A percentile compares a stretch with the other conserved stretches of the same genome.
phyloP scores from a whole-genome alignment of 78 protist genomes.

The Protostelium mycophagum region DNA sequence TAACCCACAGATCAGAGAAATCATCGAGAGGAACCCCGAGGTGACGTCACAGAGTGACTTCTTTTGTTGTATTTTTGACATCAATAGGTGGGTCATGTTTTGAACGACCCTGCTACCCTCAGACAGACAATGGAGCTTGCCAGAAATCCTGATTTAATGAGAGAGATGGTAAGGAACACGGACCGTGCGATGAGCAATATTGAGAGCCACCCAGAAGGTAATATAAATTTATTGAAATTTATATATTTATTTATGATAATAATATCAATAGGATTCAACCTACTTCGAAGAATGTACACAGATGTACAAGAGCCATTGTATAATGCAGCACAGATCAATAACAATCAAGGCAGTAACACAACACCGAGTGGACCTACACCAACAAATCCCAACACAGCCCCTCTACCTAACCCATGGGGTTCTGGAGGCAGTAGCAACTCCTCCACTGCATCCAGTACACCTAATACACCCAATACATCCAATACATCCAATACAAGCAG shows the following conservation, averaged over 20 bases:
- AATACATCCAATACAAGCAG: no score
- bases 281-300: constrained; percentile 73
- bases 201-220: constrained; percentile 79
- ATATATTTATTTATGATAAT: no score
- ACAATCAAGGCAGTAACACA: constrained; percentile 9
- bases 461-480: not conserved
- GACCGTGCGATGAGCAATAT: constrained; percentile 86
- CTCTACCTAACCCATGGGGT: constrained; percentile 79
- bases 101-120: constrained; percentile 10
- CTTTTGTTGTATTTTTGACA: constrained; percentile 6
- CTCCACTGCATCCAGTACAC: constrained; percentile 13
- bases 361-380: constrained; percentile 43
- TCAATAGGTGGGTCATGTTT: not conserved
- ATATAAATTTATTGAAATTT: no score
- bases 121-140: constrained; percentile 76
- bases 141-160: constrained; percentile 83
- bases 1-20: constrained; percentile 80
- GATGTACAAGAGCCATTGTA: constrained; percentile 76
- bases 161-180: constrained; percentile 81
- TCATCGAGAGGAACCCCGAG: constrained; percentile 85
- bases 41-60: no score
- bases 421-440: constrained; percentile 6
- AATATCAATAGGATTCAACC: constrained; percentile 86
- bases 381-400: constrained; percentile 61
- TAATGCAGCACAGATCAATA: constrained; percentile 12